Evolutionary conservation across 148 eudicot species (phyloP).

Genomic region (Chenopodium formosanum): DNA sequence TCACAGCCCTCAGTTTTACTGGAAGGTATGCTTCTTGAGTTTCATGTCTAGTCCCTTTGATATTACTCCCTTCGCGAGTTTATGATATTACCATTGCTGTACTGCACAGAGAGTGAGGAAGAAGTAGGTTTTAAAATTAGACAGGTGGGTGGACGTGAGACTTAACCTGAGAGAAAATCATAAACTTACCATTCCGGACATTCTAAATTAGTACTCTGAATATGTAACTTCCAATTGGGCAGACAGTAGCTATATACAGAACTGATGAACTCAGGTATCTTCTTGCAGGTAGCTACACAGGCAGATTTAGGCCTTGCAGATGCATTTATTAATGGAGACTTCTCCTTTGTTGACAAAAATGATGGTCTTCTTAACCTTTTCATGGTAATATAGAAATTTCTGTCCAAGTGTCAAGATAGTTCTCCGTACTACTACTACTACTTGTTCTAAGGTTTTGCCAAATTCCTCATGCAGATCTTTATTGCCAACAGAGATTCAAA

Average conservation of each 20-base stretch:
- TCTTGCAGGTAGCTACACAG: constrained; percentile 66
- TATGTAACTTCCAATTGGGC: too few relatives aligned
- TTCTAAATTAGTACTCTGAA: too few relatives aligned
- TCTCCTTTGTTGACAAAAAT: constrained; percentile 74
- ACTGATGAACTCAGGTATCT: background rate
- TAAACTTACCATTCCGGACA: too few relatives aligned
- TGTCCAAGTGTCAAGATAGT: background rate
- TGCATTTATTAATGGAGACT: constrained; percentile 90
- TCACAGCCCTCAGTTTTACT: constrained; percentile 82
- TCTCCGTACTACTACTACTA: background rate
- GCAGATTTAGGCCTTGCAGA: constrained; percentile 99
- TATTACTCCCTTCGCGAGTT: too few relatives aligned
- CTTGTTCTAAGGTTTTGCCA: constrained; percentile 5
- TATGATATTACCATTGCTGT: too few relatives aligned
- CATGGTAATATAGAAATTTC: constrained; percentile 48
- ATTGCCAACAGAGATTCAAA: constrained; percentile 67
- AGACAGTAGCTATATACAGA: background rate
- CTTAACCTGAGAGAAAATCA: too few relatives aligned
- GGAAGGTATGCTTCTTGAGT: constrained; percentile 59
- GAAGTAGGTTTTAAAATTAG: too few relatives aligned
- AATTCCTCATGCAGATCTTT: constrained; percentile 47
- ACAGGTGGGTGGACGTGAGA: too few relatives aligned
- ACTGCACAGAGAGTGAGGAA: too few relatives aligned
- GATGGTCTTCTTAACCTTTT: constrained; percentile 83
- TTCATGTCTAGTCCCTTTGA: background rate